Evolutionary conservation across 2,329 filamentous ascomycete species (phyloP).

Genomic region (Pestalotiopsis sp.): DNA sequence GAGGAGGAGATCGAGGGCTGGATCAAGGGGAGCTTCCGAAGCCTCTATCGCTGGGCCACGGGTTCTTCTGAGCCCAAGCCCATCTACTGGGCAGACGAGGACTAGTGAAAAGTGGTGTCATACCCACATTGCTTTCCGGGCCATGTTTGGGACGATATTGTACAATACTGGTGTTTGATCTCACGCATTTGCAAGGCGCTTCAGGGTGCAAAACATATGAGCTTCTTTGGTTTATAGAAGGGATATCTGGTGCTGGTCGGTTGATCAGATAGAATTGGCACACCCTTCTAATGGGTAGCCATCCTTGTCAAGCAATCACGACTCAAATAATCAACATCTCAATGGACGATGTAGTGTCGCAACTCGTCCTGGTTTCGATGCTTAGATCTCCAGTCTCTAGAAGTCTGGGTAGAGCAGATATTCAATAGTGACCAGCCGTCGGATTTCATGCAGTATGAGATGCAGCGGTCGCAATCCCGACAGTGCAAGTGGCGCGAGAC

Average conservation of each 20-base stretch:
- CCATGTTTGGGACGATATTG: background rate
- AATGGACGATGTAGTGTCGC: background rate
- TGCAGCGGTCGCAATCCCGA: too few species aligned
- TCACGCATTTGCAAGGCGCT: slow-evolving; percentile 7
- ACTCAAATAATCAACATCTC: background rate
- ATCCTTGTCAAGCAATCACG: slow-evolving; percentile 12
- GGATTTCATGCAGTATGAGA: too few species aligned
- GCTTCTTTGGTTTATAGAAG: slow-evolving; percentile 6
- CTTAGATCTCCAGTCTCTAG: too few species aligned
- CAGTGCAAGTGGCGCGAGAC: too few species aligned
- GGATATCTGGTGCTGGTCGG: background rate
- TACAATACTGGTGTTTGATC: slow-evolving; percentile 3
- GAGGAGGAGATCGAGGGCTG: slow-evolving; percentile 71
- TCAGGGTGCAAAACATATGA: slow-evolving; percentile 4
- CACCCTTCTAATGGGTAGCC: background rate
- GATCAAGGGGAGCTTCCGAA: slow-evolving; percentile 60
- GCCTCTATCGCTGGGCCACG: slow-evolving; percentile 52
- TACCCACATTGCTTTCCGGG: background rate
- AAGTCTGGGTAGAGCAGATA: too few species aligned
- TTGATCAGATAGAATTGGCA: slow-evolving; percentile 4
- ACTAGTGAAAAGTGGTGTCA: background rate
- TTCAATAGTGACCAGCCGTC: too few species aligned
- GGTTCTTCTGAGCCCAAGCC: slow-evolving; percentile 39
- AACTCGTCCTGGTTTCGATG: background rate
- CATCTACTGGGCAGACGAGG: slow-evolving; percentile 18